phyloP scores from a whole-genome alignment of 768 basidiomycete genomes.

The Tylopilus subfusipes region DNA sequence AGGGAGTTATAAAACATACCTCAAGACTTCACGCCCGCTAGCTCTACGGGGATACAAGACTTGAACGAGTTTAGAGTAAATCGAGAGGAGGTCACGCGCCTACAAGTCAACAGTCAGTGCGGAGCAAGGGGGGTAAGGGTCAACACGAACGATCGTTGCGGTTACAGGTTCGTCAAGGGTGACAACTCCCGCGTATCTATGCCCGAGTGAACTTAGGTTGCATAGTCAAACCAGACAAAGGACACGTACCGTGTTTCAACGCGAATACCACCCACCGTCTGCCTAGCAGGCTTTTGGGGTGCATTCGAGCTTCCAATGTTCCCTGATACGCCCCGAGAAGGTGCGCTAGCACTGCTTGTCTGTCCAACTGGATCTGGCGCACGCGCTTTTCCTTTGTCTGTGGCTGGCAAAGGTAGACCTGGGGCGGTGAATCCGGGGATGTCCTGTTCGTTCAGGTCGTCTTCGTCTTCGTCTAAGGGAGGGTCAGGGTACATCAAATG shows the following conservation, averaged over 20 bases:
- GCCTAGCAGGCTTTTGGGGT: slow-evolving; percentile 45
- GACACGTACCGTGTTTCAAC: slow-evolving; percentile 78
- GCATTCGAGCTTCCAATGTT: slow-evolving; percentile 60
- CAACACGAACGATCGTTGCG: slow-evolving; percentile 74
- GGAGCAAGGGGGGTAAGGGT: slow-evolving; percentile 1
- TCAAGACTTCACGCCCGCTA: slow-evolving; percentile 73
- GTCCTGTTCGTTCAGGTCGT: slow-evolving; percentile 77
- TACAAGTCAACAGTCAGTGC: slow-evolving; percentile 31
- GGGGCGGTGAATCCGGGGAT: slow-evolving; percentile 80
- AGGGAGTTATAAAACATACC: slow-evolving; percentile 39
- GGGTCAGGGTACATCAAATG: not conserved
- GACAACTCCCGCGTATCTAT: slow-evolving; percentile 71
- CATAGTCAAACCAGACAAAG: not conserved
- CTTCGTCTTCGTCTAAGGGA: slow-evolving; percentile 58
- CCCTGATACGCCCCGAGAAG: slow-evolving; percentile 53
- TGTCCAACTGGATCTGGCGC: slow-evolving; percentile 54
- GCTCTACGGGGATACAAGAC: slow-evolving; percentile 85
- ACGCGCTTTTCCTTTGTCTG: slow-evolving; percentile 70
- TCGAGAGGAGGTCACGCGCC: slow-evolving; percentile 86
- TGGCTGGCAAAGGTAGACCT: slow-evolving; percentile 41
- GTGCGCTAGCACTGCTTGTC: slow-evolving; percentile 30
- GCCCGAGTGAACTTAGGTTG: not conserved
- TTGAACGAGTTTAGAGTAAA: slow-evolving; percentile 90
- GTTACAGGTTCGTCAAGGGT: slow-evolving; percentile 92
- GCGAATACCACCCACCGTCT: slow-evolving; percentile 78